phyloP scores from a whole-genome alignment of 2,329 filamentous ascomycete genomes.

The Botrytis byssoidea region DNA sequence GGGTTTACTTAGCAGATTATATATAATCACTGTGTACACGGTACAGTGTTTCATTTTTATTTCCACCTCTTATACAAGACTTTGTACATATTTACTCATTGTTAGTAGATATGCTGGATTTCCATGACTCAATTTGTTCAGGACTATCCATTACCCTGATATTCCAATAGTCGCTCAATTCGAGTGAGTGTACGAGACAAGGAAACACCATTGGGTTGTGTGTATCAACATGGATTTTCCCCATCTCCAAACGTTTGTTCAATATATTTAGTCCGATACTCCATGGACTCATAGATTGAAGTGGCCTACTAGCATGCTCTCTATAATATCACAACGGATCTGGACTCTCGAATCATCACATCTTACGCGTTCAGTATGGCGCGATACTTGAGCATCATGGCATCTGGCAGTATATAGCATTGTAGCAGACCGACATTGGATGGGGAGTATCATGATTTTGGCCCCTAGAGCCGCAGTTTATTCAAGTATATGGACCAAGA shows the following conservation, averaged over 20 bases:
- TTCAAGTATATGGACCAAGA: not conserved
- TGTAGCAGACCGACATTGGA: not conserved
- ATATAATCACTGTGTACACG: not conserved
- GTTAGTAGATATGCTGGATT: not conserved
- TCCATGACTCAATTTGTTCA: not conserved
- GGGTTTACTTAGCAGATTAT: not conserved
- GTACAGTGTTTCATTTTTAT: not conserved
- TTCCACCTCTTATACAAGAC: not conserved
- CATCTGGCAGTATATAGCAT: not conserved
- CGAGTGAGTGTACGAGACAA: not conserved
- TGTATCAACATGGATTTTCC: not conserved
- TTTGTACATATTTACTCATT: not conserved
- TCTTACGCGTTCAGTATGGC: not conserved
- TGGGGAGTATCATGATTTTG: not conserved
- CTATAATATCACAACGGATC: not conserved
- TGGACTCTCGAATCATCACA: not conserved
- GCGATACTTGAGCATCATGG: not conserved
- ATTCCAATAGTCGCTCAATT: not conserved
- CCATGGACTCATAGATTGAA: not conserved
- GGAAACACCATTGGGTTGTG: not conserved
- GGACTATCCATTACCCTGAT: not conserved
- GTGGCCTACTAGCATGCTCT: not conserved
- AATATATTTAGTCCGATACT: not conserved
- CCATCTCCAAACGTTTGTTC: not conserved
- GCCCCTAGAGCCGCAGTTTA: not conserved